Conservation (phyloP, 805 yeast genomes). For the Cyberlindnera xylosilytica region DNA sequence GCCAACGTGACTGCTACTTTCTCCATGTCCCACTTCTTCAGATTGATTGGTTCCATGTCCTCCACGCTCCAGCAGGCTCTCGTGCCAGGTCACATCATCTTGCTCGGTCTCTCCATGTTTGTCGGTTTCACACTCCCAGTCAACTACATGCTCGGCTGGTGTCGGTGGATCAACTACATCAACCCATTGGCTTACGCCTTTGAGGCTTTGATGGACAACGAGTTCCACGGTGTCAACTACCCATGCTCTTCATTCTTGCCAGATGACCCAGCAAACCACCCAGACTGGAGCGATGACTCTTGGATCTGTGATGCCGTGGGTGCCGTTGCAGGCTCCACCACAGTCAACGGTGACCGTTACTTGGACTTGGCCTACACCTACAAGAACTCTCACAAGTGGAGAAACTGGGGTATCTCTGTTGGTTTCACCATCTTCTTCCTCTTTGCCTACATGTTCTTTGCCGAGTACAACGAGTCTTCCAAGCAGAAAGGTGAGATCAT, state of each 20-base stretch:
- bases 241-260: slow-evolving; percentile 50
- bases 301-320: slow-evolving; percentile 57
- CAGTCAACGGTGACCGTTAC: slow-evolving; percentile 53
- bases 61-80: slow-evolving; percentile 49
- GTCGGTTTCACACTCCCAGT: slow-evolving; percentile 60
- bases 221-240: slow-evolving; percentile 45
- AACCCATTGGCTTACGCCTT: slow-evolving; percentile 58
- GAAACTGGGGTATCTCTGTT: slow-evolving; percentile 59
- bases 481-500: slow-evolving; percentile 71
- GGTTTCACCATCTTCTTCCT: slow-evolving; percentile 57
- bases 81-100: slow-evolving; percentile 53
- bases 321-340: slow-evolving; percentile 45
- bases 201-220: slow-evolving; percentile 57
- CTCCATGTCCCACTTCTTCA: slow-evolving; percentile 56
- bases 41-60: slow-evolving; percentile 49
- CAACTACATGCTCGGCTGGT: slow-evolving; percentile 58
- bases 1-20: slow-evolving; percentile 42
- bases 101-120: slow-evolving; percentile 47
- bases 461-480: slow-evolving; percentile 59
- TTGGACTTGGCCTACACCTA: slow-evolving; percentile 43
- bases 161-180: slow-evolving; percentile 60
- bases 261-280: slow-evolving; percentile 26
- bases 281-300: slow-evolving; percentile 27
- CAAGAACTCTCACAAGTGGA: slow-evolving; percentile 50
- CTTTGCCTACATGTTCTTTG: slow-evolving; percentile 46